Conservation (phyloP, 305 asterid species). For the Fraxinus sp. region DNA sequence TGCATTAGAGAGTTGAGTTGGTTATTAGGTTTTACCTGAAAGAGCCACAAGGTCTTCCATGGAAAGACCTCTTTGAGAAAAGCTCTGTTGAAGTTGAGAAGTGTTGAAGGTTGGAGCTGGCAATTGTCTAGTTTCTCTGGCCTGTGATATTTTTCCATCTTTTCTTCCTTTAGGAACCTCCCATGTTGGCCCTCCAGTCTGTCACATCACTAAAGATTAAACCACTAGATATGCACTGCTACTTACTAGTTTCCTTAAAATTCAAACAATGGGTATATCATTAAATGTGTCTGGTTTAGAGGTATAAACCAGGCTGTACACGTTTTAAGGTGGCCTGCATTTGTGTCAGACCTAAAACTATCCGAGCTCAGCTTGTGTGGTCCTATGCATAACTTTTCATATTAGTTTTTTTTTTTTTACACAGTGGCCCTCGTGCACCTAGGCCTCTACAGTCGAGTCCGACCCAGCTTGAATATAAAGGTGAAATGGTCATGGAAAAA, state of each 20-base stretch:
- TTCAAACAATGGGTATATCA: background rate
- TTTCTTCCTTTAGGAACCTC: slow-evolving; percentile 73
- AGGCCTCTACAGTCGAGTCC: background rate
- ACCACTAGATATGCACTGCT: background rate
- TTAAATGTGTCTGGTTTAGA: background rate
- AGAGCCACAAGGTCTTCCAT: slow-evolving; percentile 65
- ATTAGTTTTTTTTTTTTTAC: background rate
- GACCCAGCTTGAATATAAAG: background rate
- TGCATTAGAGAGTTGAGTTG: background rate
- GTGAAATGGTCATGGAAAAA: background rate
- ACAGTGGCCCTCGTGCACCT: background rate
- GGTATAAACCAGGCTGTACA: background rate
- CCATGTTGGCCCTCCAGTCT: slow-evolving; percentile 73
- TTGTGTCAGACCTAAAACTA: background rate
- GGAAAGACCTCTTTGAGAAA: slow-evolving; percentile 68
- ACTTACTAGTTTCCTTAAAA: background rate
- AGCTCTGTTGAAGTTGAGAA: slow-evolving; percentile 60
- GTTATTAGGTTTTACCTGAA: slow-evolving; percentile 37
- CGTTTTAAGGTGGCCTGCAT: background rate
- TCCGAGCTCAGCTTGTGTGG: background rate
- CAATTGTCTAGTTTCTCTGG: slow-evolving; percentile 55
- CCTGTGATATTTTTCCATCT: slow-evolving; percentile 69
- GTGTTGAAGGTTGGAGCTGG: slow-evolving; percentile 64
- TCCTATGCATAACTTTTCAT: background rate
- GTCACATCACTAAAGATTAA: background rate